A percentile compares a stretch with the other conserved stretches of the same genome.
These are phyloP conservation scores for Aspergillus quadrilineatus DNA, from an alignment of 2,329 filamentous ascomycete genomes.

Conservation along the genomic window DNA sequence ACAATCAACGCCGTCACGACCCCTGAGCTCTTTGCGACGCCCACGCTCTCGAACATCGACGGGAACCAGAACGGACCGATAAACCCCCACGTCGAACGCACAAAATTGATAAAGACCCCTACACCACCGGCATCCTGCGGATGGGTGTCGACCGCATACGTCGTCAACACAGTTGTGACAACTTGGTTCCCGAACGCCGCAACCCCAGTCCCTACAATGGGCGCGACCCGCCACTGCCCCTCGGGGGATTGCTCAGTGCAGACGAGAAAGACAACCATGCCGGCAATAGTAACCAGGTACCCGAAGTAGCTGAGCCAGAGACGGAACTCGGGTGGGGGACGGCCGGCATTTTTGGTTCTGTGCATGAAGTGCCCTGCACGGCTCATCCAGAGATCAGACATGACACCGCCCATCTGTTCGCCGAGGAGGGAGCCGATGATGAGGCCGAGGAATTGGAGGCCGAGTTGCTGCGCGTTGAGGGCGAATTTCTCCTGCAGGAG, in stretches of 20 bases:
- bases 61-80: conserved; percentile 41
- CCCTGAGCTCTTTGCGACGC: conserved; percentile 30
- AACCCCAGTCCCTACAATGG: conserved; percentile 57
- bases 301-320: conserved; percentile 32
- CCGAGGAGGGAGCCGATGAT: conserved; percentile 61
- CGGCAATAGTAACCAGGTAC: conserved; percentile 53
- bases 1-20: conserved; percentile 30
- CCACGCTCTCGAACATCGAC: conserved; percentile 36
- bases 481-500: conserved; percentile 57
- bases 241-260: conserved; percentile 48
- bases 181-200: conserved; percentile 60
- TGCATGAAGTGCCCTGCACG: conserved; percentile 11
- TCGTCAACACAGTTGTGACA: conserved; percentile 62
- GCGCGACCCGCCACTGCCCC: conserved; percentile 56
- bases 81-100: conserved; percentile 46
- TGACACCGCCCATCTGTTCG: conserved; percentile 58
- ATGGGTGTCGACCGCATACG: conserved; percentile 60
- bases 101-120: conserved; percentile 61
- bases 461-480: conserved; percentile 59
- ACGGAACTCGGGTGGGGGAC: conserved; percentile 14
- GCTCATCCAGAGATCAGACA: conserved; percentile 60
- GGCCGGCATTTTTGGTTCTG: neutral
- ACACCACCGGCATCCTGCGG: conserved; percentile 55
- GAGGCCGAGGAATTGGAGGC: conserved; percentile 59
- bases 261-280: conserved; percentile 58